Evolutionary conservation across 352 stramenopile genomes (phyloP).

Genomic region (Aphanomyces stellatus): DNA sequence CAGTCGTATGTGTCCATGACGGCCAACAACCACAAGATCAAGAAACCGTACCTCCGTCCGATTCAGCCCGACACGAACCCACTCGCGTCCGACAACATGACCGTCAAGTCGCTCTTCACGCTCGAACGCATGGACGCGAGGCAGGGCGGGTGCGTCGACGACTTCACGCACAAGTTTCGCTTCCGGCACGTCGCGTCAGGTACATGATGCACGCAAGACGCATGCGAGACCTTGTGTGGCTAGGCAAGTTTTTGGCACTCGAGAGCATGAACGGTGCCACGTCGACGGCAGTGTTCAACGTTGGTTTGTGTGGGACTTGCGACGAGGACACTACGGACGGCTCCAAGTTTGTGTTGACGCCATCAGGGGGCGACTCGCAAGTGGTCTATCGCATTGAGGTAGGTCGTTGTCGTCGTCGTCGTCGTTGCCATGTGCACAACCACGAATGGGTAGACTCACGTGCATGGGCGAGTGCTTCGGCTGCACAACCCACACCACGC

Average conservation of each 20-base stretch:
- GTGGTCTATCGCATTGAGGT: conserved; percentile 8
- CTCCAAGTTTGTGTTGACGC: not conserved
- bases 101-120: conserved; percentile 7
- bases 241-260: not conserved
- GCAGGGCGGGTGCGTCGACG: not conserved
- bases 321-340: too few species aligned
- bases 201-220: too few species aligned
- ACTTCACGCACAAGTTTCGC: not conserved
- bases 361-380: not conserved
- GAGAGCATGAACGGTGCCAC: not conserved
- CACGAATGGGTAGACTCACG: not conserved
- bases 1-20: not conserved
- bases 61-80: not conserved
- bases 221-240: too few species aligned
- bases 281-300: too few species aligned
- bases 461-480: not conserved
- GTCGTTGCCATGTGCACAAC: too few species aligned
- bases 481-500: not conserved
- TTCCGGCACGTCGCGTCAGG: conserved; percentile 11
- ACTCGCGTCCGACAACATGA: not conserved
- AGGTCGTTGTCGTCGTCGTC: too few species aligned
- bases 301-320: too few species aligned
- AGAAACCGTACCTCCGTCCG: not conserved
- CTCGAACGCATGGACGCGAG: not conserved
- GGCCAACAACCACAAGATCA: not conserved